phyloP scores from a whole-genome alignment of 2,329 filamentous ascomycete species.

The Ophiostoma pallidulum region DNA sequence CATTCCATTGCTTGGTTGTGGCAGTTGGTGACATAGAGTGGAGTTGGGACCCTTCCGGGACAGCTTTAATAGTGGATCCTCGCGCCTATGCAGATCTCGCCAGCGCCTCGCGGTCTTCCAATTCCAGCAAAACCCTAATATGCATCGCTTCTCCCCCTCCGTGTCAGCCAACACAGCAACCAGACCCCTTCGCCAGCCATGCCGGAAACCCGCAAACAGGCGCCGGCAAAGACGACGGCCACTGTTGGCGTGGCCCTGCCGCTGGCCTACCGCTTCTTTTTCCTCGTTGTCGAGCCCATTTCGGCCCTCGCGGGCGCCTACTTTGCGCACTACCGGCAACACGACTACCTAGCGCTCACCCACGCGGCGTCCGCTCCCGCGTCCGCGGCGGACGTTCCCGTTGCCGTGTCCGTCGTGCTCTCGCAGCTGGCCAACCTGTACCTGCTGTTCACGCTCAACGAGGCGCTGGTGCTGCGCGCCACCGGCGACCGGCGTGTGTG shows the following conservation, averaged over 20 bases:
- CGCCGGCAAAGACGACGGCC: background rate
- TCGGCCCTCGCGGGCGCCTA: constrained; percentile 44
- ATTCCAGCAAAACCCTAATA: too few species aligned
- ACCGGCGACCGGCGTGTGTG: constrained; percentile 62
- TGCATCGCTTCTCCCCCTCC: too few species aligned
- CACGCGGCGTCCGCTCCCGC: constrained; percentile 42
- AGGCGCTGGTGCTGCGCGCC: constrained; percentile 63
- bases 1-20: too few species aligned
- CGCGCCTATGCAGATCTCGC: too few species aligned
- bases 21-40: too few species aligned
- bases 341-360: constrained; percentile 55
- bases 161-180: background rate
- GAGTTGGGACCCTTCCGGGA: too few species aligned
- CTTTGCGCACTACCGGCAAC: constrained; percentile 40
- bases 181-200: background rate
- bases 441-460: constrained; percentile 65
- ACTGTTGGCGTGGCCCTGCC: constrained; percentile 20
- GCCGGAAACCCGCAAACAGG: background rate
- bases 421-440: constrained; percentile 73
- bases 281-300: constrained; percentile 60
- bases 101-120: too few species aligned
- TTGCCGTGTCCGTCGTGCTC: constrained; percentile 56
- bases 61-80: too few species aligned
- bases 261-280: constrained; percentile 59
- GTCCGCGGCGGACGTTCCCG: constrained; percentile 34